Evolutionary conservation across 306 rosid genomes (phyloP).

Genomic region (Ceratonia siliqua): DNA sequence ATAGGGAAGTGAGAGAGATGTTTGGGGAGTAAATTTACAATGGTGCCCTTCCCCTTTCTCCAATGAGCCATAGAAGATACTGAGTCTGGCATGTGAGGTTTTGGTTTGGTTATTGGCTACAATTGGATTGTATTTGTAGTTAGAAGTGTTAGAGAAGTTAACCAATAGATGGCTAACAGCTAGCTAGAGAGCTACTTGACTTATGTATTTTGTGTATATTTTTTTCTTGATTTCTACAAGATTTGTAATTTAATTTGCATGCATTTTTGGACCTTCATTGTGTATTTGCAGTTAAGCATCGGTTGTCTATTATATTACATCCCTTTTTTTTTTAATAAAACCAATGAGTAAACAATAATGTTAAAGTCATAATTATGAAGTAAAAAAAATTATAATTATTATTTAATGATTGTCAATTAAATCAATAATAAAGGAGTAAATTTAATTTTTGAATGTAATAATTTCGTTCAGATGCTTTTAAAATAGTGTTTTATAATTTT

Average conservation of each 20-base stretch:
- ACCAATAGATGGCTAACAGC: conserved; percentile 61
- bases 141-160: conserved; percentile 44
- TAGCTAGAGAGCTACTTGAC: conserved; percentile 42
- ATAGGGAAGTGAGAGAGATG: conserved; percentile 32
- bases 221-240: conserved; percentile 32
- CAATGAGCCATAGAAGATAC: conserved; percentile 33
- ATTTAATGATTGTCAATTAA: no score
- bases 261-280: conserved; percentile 45
- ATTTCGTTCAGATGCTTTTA: no score
- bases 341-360: no score
- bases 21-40: conserved; percentile 37
- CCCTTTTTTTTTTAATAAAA: no score
- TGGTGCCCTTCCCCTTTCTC: conserved; percentile 31
- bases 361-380: no score
- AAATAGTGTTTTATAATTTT: no score
- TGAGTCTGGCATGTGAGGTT: conserved; percentile 45
- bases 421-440: no score
- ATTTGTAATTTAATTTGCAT: conserved; percentile 51
- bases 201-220: conserved; percentile 56
- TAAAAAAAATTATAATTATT: no score
- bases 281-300: conserved; percentile 14
- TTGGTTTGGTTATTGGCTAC: conserved; percentile 35
- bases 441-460: no score
- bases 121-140: conserved; percentile 16
- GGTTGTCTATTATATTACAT: conserved; percentile 14